These are phyloP conservation scores for Solanum lycopersicoides DNA, from an alignment of 257 asterid species.

Conservation along the genomic window DNA sequence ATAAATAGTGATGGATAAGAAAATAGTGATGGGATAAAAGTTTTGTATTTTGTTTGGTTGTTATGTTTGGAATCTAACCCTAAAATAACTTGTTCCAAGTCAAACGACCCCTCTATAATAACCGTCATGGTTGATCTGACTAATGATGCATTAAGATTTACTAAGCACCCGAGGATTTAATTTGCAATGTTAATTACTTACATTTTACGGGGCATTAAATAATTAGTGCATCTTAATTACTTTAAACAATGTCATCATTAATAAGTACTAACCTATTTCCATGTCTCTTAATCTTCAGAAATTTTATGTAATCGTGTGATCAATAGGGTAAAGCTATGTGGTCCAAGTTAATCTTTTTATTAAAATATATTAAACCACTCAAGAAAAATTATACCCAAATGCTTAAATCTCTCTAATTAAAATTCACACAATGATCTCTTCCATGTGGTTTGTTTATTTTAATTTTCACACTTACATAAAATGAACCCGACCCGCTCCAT, in stretches of 20 bases:
- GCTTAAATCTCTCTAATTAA: not conserved
- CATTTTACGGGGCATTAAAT: not conserved
- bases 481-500: no score
- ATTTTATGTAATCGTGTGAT: not conserved
- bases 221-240: not conserved
- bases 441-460: not conserved
- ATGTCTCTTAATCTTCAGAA: not conserved
- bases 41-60: no score
- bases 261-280: not conserved
- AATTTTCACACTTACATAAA: no score
- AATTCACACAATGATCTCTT: not conserved
- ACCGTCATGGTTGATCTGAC: not conserved
- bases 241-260: not conserved
- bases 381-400: not conserved
- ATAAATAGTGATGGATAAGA: no score
- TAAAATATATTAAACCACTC: not conserved
- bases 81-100: rapidly evolving
- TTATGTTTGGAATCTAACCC: rapidly evolving
- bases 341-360: not conserved
- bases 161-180: not conserved
- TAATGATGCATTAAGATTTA: not conserved
- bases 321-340: not conserved
- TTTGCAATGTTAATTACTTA: not conserved
- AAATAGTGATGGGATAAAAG: no score
- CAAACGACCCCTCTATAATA: no score